These are phyloP conservation scores for Blastosporella zonata DNA, from an alignment of 1,284 basidiomycete species.

Conservation along the genomic window DNA sequence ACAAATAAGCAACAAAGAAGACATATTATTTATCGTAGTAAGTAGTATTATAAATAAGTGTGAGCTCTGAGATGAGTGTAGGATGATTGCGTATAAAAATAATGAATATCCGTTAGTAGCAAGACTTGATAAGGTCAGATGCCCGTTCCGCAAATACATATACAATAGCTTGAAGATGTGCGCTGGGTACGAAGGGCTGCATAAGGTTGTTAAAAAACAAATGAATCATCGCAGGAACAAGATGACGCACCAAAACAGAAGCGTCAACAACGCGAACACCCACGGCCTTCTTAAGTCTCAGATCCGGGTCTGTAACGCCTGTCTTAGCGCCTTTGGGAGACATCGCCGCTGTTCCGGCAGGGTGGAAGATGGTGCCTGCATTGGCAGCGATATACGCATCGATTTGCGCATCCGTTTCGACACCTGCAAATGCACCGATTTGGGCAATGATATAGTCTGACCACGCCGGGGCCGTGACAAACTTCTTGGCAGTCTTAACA, in stretches of 20 bases:
- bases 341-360: constrained; percentile 25
- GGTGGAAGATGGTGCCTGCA: constrained; percentile 22
- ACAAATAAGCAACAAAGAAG: too few relatives aligned
- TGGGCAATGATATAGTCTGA: constrained; percentile 29
- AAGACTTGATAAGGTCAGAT: constrained; percentile 21
- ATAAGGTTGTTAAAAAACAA: background rate
- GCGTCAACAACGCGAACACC: constrained; percentile 29
- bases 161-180: constrained; percentile 21
- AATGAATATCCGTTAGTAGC: background rate
- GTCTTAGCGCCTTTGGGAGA: constrained; percentile 14
- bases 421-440: constrained; percentile 10
- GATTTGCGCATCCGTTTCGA: constrained; percentile 20
- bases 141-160: constrained; percentile 22
- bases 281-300: constrained; percentile 23
- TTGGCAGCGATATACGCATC: constrained; percentile 21
- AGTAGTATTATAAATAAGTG: too few relatives aligned
- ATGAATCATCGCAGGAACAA: background rate
- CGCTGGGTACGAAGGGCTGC: constrained; percentile 21
- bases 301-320: constrained; percentile 27
- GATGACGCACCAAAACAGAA: constrained; percentile 23
- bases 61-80: too few relatives aligned
- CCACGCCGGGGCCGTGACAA: constrained; percentile 32
- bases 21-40: too few relatives aligned
- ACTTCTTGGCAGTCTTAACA: constrained; percentile 27
- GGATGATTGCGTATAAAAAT: background rate